phyloP scores from a whole-genome alignment of 2,329 filamentous ascomycete genomes.

The Aspergillus fructus region DNA sequence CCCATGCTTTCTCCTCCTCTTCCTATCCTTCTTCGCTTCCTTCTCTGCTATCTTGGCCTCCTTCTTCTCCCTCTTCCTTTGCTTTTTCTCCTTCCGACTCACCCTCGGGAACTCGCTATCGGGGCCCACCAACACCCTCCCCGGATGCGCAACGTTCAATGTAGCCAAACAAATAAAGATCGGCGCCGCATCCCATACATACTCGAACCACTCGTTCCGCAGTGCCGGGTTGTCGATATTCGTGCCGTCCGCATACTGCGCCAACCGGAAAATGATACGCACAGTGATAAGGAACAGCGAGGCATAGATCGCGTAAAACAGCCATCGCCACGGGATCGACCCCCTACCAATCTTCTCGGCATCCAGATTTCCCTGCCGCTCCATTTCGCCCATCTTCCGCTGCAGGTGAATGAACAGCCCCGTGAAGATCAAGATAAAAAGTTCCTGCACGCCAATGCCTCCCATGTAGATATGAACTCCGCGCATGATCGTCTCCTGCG shows the following conservation, averaged over 20 bases:
- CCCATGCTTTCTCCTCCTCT: not conserved
- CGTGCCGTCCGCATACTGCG: constrained; percentile 55
- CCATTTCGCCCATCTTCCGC: constrained; percentile 21
- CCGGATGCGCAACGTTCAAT: constrained; percentile 51
- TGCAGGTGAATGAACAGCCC: constrained; percentile 43
- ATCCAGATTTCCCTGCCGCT: constrained; percentile 6
- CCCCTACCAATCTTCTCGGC: too few species aligned
- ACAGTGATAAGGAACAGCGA: constrained; percentile 45
- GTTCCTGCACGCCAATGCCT: constrained; percentile 53
- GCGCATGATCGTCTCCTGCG: constrained; percentile 27
- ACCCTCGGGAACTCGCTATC: constrained; percentile 37
- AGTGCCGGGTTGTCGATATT: constrained; percentile 60
- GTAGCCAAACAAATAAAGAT: constrained; percentile 52
- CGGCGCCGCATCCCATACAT: constrained; percentile 54
- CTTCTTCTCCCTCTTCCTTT: constrained; percentile 24
- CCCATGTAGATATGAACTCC: constrained; percentile 56
- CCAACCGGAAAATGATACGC: constrained; percentile 59
- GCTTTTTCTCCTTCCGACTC: constrained; percentile 47
- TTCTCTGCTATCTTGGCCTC: constrained; percentile 29
- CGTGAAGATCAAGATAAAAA: constrained; percentile 52
- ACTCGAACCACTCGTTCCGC: constrained; percentile 55
- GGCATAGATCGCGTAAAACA: constrained; percentile 44
- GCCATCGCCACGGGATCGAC: constrained; percentile 18
- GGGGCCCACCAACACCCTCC: constrained; percentile 46
- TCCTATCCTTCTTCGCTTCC: constrained; percentile 1